Conservation (phyloP, 495 filamentous ascomycete genomes). For the Jackrogersella minutella region DNA sequence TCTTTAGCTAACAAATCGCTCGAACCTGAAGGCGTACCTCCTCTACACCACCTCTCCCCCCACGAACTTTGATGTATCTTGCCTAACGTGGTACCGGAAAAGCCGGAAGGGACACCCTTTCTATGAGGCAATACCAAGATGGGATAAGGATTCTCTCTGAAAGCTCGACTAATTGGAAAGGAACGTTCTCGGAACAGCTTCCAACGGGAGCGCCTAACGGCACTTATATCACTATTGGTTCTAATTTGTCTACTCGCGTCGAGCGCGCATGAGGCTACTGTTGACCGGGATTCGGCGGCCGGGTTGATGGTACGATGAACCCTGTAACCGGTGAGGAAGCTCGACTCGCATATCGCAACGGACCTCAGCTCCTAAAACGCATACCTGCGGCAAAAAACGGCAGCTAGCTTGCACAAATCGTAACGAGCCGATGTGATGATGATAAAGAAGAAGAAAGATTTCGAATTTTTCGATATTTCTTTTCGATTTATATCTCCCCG, state of each 20-base stretch:
- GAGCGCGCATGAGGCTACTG: conserved; percentile 29
- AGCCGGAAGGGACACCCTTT: conserved; percentile 25
- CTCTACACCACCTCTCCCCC: conserved; percentile 15
- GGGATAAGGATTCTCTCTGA: conserved; percentile 11
- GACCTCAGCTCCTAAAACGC: not conserved
- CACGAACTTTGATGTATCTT: conserved; percentile 22
- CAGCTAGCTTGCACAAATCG: conserved; percentile 5
- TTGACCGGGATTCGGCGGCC: conserved; percentile 14
- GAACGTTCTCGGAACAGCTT: conserved; percentile 24
- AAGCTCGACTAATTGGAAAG: conserved; percentile 25
- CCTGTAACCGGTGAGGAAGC: conserved; percentile 22
- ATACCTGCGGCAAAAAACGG: conserved; percentile 18
- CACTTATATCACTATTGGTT: conserved; percentile 10
- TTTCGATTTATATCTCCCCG: not conserved
- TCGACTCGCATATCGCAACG: conserved; percentile 7
- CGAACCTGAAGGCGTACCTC: conserved; percentile 9
- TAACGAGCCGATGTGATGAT: not conserved
- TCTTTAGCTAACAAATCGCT: conserved; percentile 3
- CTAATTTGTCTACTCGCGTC: not conserved
- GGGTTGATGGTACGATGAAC: conserved; percentile 9
- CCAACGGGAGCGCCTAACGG: conserved; percentile 11
- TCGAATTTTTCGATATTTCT: not conserved
- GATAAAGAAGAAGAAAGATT: not conserved
- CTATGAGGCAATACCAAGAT: conserved; percentile 29
- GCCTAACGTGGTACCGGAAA: conserved; percentile 34